A percentile compares a stretch with the other conserved stretches of the same genome.
phyloP scores from a whole-genome alignment of 176 grass and related monocot species.

The Guadua angustifolia region DNA sequence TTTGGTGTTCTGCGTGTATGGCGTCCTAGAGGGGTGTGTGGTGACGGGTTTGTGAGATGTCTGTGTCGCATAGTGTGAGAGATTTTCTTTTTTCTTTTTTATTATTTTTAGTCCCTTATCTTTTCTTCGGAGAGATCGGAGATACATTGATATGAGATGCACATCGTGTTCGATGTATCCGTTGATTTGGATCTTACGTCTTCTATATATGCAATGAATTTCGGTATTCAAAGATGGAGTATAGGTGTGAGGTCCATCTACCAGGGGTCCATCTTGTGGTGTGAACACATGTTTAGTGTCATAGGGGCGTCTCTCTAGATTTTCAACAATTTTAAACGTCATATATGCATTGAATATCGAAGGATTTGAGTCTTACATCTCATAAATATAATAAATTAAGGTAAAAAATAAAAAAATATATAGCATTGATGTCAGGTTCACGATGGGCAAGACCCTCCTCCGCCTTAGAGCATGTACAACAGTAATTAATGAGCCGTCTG shows the following conservation, averaged over 20 bases:
- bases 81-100: not conserved
- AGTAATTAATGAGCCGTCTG: no score
- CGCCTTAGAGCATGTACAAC: no score
- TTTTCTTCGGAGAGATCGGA: no score
- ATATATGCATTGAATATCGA: no score
- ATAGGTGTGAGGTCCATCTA: no score
- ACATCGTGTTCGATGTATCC: no score
- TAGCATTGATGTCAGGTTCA: not conserved
- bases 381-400: not conserved
- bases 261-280: no score
- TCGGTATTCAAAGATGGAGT: no score
- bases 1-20: not conserved
- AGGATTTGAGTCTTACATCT: not conserved
- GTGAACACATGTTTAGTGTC: not conserved
- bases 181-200: no score
- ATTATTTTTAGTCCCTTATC: not conserved
- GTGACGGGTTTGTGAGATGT: not conserved
- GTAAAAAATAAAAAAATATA: not conserved
- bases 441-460: not conserved
- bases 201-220: no score
- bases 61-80: not conserved
- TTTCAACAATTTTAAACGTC: no score
- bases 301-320: fast-evolving
- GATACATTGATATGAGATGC: no score
- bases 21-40: not conserved